Base-by-base conservation (phyloP, 805 yeast species). In the Starmera amethionina region DNA sequence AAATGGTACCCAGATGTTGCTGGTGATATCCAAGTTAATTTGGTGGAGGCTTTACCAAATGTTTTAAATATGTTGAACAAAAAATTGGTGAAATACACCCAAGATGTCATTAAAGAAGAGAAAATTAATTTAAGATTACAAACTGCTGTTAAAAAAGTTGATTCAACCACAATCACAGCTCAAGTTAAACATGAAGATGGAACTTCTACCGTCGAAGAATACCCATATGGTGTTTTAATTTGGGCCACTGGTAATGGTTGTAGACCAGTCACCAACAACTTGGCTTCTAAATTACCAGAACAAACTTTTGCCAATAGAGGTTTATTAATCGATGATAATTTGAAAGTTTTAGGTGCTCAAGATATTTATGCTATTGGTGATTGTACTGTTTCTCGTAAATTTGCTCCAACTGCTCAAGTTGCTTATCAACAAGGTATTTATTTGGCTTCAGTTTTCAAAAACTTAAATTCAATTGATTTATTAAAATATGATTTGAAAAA, bases 171-270 rank as follows among this genome's bases (percentile, higher is more conserved):
- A 40, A 86, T 89, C 50, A 69, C 72, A 50, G 95, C 90, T 32
- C 75, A 73, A 54, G 76, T 70, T 42, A 84, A 83, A 50, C 64
- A 70, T 32, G 73, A 76, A 32, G 79, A 79, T 48, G 95, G 95
- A 18, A 51, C 77, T 12, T 65, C 78, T 43, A 73, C 68, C 45
- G 54, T 68, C 32, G 62, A 67, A 30, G 79, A 73, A 37, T 70
- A 89, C 55, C 96, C 96, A 37, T 89, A 89, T 60, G 97, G 97
- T 58, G 72, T 87, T 52, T 72, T 89, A 50, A 94, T 89, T 47
- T 89, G 97, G 97, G 97, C 97, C 43, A 89, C 96, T 46, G 97
- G 97, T 67, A 88, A 89, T 63, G 88, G 89, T 41, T 88, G 87
- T 48, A 79, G 97, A 65, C 79, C 76, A 35, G 70, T 90, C 38